These are phyloP conservation scores for Aspergillus olivimuriae DNA, from an alignment of 495 filamentous ascomycete species.

Conservation along the genomic window DNA sequence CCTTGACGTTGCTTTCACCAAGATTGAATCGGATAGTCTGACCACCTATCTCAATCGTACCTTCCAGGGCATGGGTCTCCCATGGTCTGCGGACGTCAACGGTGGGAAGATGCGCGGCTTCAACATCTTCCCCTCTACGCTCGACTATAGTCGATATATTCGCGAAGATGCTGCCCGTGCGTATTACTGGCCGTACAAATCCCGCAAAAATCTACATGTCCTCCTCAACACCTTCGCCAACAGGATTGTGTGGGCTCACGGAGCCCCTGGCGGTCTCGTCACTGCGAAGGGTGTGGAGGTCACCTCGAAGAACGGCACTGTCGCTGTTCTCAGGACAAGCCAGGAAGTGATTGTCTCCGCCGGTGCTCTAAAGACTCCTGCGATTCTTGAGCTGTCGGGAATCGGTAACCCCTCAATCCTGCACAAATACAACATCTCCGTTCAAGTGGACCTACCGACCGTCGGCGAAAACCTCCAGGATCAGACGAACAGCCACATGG, in stretches of 20 bases:
- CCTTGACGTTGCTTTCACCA: constrained; percentile 37
- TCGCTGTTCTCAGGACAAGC: constrained; percentile 33
- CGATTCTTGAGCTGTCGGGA: constrained; percentile 57
- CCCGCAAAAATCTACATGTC: constrained; percentile 25
- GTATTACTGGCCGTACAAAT: constrained; percentile 36
- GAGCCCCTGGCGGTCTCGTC: neutral
- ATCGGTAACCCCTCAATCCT: constrained; percentile 40
- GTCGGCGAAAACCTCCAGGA: constrained; percentile 49
- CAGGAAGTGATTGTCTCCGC: constrained; percentile 55
- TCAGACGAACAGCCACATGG: constrained; percentile 21
- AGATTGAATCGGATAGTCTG: constrained; percentile 13
- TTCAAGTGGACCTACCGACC: constrained; percentile 28
- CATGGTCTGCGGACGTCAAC: constrained; percentile 17
- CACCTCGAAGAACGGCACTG: constrained; percentile 5
- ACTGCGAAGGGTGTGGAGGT: constrained; percentile 12
- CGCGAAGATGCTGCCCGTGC: constrained; percentile 41
- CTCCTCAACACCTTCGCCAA: constrained; percentile 26
- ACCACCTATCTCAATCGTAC: constrained; percentile 23
- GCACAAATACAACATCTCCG: constrained; percentile 22
- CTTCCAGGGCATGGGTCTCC: constrained; percentile 25
- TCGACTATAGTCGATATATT: constrained; percentile 31
- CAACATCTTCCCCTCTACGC: constrained; percentile 22
- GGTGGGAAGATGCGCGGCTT: constrained; percentile 28
- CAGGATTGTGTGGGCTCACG: constrained; percentile 20
- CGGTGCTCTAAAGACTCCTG: constrained; percentile 50